These are phyloP conservation scores for Arthroderma sp. DNA, from an alignment of 2,329 filamentous ascomycete species.

Conservation along the genomic window DNA sequence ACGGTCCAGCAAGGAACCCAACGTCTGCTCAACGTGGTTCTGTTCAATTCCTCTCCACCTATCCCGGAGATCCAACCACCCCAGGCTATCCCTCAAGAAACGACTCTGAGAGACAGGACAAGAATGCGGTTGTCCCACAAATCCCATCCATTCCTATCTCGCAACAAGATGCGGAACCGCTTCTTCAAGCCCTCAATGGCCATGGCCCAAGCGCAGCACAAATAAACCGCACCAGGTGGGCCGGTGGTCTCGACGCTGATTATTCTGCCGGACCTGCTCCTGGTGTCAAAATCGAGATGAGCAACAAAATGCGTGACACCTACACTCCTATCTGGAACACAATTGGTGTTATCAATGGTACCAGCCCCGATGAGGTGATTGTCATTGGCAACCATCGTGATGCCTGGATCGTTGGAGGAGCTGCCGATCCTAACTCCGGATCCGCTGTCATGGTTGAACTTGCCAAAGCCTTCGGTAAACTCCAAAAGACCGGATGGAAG, in stretches of 20 bases:
- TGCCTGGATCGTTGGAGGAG: conserved; percentile 42
- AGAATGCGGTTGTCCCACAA: conserved; percentile 16
- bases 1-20: conserved; percentile 34
- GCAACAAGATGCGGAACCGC: conserved; percentile 18
- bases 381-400: conserved; percentile 42
- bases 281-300: conserved; percentile 15
- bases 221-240: conserved; percentile 21
- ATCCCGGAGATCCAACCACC: conserved; percentile 18
- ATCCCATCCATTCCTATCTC: conserved; percentile 24
- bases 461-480: conserved; percentile 36
- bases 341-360: conserved; percentile 19
- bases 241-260: conserved; percentile 20
- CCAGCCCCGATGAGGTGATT: conserved; percentile 27
- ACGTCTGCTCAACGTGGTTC: conserved; percentile 34
- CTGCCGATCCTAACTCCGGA: conserved; percentile 40
- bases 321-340: conserved; percentile 17
- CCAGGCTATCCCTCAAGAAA: conserved; percentile 21
- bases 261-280: conserved; percentile 20
- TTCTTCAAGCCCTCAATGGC: conserved; percentile 21
- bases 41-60: conserved; percentile 23
- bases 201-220: conserved; percentile 19
- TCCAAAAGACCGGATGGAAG: conserved; percentile 38
- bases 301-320: conserved; percentile 15
- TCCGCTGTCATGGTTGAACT: conserved; percentile 38
- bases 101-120: conserved; percentile 17